Evolutionary conservation across 768 basidiomycete species (phyloP), one percentile per base, ranked within the genome.

Genomic region (Cubamyces lactineus): DNA sequence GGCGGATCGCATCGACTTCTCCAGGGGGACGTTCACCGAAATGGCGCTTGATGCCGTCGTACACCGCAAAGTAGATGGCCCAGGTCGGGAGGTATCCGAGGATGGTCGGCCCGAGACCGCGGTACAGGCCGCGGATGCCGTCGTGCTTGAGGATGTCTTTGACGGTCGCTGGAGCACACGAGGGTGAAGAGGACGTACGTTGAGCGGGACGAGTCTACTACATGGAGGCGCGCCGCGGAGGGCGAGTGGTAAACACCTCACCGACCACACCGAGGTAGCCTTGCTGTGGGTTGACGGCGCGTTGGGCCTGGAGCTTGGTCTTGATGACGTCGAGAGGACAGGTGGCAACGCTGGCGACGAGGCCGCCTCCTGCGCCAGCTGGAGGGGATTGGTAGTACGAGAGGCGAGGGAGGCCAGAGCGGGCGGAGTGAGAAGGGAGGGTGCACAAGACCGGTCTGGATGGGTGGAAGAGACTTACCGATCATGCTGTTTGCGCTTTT

Each of bases 11-110:
- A 54, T 62, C 57, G 55, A 67, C 53, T 54, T 72, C 61, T 72
- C 84, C 78, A 19, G 84, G 76, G 5, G 87, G 85, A 38, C 81
- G 78, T 67, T 86, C 86, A 21, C 93, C 92, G 71, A 94, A 91
- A 50, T 80, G 77, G 15, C 83, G 84, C 81, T 98, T 98, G 76
- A 98, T 91, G 61, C 91, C 87, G 77, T 99, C 97, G 77, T 98
- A 98, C 24, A 98, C 94, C 21, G 94, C 87, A 75, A 98, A 98
- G 75, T 98, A 98, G 68, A 98, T 98, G 24, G 95, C 97, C 97
- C 96, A 98, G 2, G 96, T 98, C 21, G 97, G 97, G 42, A 98
- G 85, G 77, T 99, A 98, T 15, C 97, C 97, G 8, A 96, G 82
- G 58, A 99, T 84, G 19, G 97, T 99, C 15, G 97, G 97, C 19